phyloP scores from a whole-genome alignment of 768 basidiomycete genomes.

The Lepiota subincarnata region DNA sequence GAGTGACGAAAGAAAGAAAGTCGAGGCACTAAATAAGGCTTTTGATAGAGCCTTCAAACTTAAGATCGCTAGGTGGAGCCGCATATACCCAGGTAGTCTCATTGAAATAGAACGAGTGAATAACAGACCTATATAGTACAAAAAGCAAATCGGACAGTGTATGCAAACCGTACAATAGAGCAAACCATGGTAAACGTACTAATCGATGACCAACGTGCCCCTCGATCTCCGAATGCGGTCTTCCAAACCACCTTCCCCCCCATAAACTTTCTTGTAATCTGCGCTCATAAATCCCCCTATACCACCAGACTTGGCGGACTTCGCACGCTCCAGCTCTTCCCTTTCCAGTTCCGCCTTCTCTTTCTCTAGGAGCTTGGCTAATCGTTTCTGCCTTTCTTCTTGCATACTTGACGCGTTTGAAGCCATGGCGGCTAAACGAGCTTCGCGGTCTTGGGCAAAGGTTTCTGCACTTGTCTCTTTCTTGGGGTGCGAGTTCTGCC shows the following conservation, averaged over 20 bases:
- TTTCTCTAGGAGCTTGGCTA: conserved; percentile 63
- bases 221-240: conserved; percentile 73
- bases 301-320: conserved; percentile 65
- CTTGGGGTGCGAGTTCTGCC: conserved; percentile 16
- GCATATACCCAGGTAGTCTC: conserved; percentile 13
- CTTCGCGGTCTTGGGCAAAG: conserved; percentile 57
- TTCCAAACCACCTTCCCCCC: conserved; percentile 72
- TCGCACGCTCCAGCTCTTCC: conserved; percentile 64
- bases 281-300: conserved; percentile 78
- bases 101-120: background rate
- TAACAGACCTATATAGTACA: conserved; percentile 11
- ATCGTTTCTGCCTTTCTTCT: conserved; percentile 64
- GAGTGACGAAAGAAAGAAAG: background rate
- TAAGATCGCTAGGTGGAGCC: background rate
- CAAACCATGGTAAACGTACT: conserved; percentile 4
- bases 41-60: conserved; percentile 6
- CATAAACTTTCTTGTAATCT: conserved; percentile 83
- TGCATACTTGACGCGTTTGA: conserved; percentile 65
- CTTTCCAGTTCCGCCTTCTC: conserved; percentile 66
- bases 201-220: conserved; percentile 65
- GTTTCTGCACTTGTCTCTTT: conserved; percentile 16
- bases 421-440: conserved; percentile 89
- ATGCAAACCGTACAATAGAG: background rate
- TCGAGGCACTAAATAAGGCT: background rate
- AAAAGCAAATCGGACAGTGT: conserved; percentile 6